Evolutionary conservation across 2,329 filamentous ascomycete genomes (phyloP), one percentile per base, ranked within the genome.

Genomic region (Colletotrichum echinochloae): DNA sequence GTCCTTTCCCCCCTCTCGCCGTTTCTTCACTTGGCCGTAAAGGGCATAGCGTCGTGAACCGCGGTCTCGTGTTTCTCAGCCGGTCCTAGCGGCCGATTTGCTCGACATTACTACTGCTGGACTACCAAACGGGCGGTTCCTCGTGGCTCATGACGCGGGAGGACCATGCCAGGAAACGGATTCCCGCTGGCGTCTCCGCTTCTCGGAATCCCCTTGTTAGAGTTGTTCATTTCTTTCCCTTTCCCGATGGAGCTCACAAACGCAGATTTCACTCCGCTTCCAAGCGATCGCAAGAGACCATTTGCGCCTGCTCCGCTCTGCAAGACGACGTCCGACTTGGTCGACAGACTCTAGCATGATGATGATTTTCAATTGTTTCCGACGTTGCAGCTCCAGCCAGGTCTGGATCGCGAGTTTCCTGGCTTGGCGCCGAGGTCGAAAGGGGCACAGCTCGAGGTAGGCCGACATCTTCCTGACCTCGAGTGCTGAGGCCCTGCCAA

Each of bases 401-500:
- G 37, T 26, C 33, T 55, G 48, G 51, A 33, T 44, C 51, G 30
- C 26, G 51, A 35, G 35, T 16, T 28, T n/a, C 49, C 20, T n/a
- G 49, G 33, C 56, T 66, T 49, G 56, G 66, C 35, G 56, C 33
- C 33, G 49, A 23, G n/a, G 14, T 61, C 51, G 14, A 37, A 61
- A 66, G 26, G 3, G 67, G 51, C 35, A 66, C 57, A 57, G 63
- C 49, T 46, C 33, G 33, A 51, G 44, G 30, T 48, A 54, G 46
- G 37, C 49, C 33, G 57, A 54, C 39, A 54, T 30, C 46, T 49
- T 35, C 23, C 20, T 39, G n/a, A 26, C 18, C n/a, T 39, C 35
- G 35, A 67, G 64, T 44, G 41, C 57, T 59, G 51, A 33, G 51
- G 35, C 64, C n/a, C 35, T 67, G 51, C 64, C 44, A 67, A 63